phyloP scores from a whole-genome alignment of 2,329 filamentous ascomycete genomes.

The Fusarium phyllophilum region DNA sequence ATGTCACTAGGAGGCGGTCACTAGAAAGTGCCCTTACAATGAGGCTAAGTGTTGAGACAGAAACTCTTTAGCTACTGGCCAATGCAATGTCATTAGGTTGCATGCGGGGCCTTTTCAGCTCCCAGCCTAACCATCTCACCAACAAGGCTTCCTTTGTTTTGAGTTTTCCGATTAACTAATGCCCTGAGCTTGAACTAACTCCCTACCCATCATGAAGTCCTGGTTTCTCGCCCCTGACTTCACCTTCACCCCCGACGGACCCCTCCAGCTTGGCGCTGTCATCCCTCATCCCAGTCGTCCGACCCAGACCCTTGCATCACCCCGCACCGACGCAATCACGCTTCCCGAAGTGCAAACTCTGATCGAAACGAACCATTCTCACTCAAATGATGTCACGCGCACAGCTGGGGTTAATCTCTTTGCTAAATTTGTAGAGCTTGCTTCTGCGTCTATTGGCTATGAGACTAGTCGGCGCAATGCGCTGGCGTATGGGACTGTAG shows the following conservation, averaged over 20 bases:
- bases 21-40: rapidly evolving
- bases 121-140: rapidly evolving
- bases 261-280: background rate
- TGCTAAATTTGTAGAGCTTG: background rate
- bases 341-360: background rate
- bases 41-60: rapidly evolving
- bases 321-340: background rate
- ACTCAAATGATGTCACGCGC: background rate
- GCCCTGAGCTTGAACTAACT: rapidly evolving
- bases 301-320: background rate
- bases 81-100: rapidly evolving
- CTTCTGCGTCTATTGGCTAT: background rate
- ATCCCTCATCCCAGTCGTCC: background rate
- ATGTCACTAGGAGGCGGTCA: rapidly evolving
- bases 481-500: background rate
- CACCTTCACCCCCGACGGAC: background rate
- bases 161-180: rapidly evolving
- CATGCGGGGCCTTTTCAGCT: rapidly evolving
- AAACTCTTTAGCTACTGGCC: rapidly evolving
- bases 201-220: background rate
- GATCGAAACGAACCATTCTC: background rate
- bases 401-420: background rate
- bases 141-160: rapidly evolving
- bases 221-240: background rate
- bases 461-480: background rate